Base-by-base conservation (phyloP, 2,329 filamentous ascomycete genomes). In the Metarhizium rileyi region DNA sequence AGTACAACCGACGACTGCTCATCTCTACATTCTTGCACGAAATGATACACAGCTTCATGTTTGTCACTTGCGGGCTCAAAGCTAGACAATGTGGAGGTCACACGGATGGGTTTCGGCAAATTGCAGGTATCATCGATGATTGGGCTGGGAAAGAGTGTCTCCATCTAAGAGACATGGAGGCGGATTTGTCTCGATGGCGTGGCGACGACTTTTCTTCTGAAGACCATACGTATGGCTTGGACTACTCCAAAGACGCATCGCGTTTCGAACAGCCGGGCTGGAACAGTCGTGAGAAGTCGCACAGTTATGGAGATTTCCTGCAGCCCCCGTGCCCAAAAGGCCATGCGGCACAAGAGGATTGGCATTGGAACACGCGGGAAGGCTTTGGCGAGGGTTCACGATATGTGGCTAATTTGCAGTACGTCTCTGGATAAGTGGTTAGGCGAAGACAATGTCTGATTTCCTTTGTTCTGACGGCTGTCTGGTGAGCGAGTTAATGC, bases 21-120 rank as follows among this genome's bases (percentile, higher is more conserved):
- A 81, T 84, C 45, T 79, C 77, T 6, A 81, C 81, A 0, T 83
- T 85, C 54, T 59, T 85, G 44, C 81, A 84, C 59, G 81, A 85
- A 63, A 73, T 84, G 56, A 80, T 84, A 44, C 81, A 84, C 64
- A 80, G 80, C 63, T 84, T 82, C 58, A 67, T 84, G 16, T 84
- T 84, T 55, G 74, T 84, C 50, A 70, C 67, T 47, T 82, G 79
- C 56, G 81, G 81, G 4, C 76, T 80, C 59, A 70, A 73, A 41
- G 80, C 80, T 0, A 67, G 73, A 33, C 65, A 70, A 23, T 68
- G 71, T 40, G 80, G 79, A 10, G 81, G 81, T 0, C 81, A 84
- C 55, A 84, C 81, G 2, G 61, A 68, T 2, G 81, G 78, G 2
- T 84, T 84, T 56, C 68, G 70, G 26, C 68, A 68, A 43, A 83